phyloP scores from a whole-genome alignment of 1,139 yeast species.

The Suhomyces bolitotheri region DNA sequence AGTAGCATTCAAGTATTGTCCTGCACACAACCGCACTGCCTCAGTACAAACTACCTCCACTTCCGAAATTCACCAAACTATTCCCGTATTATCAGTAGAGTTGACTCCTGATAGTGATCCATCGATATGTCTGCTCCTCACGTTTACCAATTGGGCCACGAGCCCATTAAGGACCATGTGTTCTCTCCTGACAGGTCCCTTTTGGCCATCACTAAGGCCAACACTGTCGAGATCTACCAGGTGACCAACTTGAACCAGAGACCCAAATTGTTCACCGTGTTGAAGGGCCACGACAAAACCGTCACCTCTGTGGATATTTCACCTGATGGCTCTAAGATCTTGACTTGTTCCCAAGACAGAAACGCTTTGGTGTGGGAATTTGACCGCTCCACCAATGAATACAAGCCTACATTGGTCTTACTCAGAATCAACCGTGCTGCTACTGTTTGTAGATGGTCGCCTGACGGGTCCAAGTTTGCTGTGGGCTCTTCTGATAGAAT shows the following conservation, averaged over 20 bases:
- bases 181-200: constrained; percentile 68
- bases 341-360: constrained; percentile 97
- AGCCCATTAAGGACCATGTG: constrained; percentile 88
- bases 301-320: constrained; percentile 95
- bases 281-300: constrained; percentile 88
- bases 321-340: constrained; percentile 76
- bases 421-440: constrained; percentile 94
- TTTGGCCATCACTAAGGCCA: constrained; percentile 81
- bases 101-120: constrained; percentile 29
- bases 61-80: background rate
- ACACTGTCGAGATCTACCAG: constrained; percentile 72
- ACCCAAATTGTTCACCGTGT: constrained; percentile 58
- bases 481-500: constrained; percentile 95
- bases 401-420: constrained; percentile 87
- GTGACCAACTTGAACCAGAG: constrained; percentile 36
- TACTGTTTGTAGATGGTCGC: constrained; percentile 91
- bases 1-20: background rate
- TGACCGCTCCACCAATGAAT: constrained; percentile 47
- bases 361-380: constrained; percentile 96
- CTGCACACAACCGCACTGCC: constrained; percentile 4
- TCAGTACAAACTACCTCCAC: background rate
- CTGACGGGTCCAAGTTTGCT: constrained; percentile 89
- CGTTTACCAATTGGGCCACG: constrained; percentile 69
- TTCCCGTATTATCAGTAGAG: constrained; percentile 31
- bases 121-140: constrained; percentile 29